These are phyloP conservation scores for Scytalidium lignicola DNA, from an alignment of 2,329 filamentous ascomycete species.

Conservation along the genomic window DNA sequence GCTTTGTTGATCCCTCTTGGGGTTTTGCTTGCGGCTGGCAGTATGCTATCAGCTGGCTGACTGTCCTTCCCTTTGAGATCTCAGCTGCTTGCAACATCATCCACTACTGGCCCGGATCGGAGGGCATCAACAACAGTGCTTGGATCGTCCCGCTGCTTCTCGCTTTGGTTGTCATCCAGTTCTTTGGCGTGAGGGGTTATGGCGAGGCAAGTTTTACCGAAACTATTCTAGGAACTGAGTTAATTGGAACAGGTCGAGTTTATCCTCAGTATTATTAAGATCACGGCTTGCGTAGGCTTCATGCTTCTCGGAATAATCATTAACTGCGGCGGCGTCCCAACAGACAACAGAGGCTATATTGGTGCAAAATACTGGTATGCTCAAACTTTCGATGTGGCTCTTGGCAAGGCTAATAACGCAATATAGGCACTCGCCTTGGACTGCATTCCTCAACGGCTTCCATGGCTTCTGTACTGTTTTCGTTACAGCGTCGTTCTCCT, in stretches of 20 bases:
- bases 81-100: constrained; percentile 72
- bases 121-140: constrained; percentile 67
- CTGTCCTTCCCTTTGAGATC: constrained; percentile 74
- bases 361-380: constrained; percentile 55
- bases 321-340: constrained; percentile 44
- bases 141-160: constrained; percentile 68
- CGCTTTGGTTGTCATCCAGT: constrained; percentile 57
- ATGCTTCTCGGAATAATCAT: constrained; percentile 57
- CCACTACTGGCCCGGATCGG: constrained; percentile 64
- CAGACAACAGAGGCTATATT: constrained; percentile 40
- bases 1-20: constrained; percentile 54
- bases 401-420: constrained; percentile 30
- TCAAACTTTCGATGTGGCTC: constrained; percentile 37
- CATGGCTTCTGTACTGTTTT: constrained; percentile 53
- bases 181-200: constrained; percentile 35
- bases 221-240: neutral
- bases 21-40: constrained; percentile 41
- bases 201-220: constrained; percentile 11
- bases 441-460: constrained; percentile 36
- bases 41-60: constrained; percentile 65
- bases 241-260: constrained; percentile 41
- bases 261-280: constrained; percentile 49
- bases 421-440: constrained; percentile 36
- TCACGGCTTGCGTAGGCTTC: constrained; percentile 53
- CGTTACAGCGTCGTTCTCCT: constrained; percentile 50